Evolutionary conservation across 2,329 filamentous ascomycete species (phyloP).

Genomic region (Albophoma yamanashiensis): DNA sequence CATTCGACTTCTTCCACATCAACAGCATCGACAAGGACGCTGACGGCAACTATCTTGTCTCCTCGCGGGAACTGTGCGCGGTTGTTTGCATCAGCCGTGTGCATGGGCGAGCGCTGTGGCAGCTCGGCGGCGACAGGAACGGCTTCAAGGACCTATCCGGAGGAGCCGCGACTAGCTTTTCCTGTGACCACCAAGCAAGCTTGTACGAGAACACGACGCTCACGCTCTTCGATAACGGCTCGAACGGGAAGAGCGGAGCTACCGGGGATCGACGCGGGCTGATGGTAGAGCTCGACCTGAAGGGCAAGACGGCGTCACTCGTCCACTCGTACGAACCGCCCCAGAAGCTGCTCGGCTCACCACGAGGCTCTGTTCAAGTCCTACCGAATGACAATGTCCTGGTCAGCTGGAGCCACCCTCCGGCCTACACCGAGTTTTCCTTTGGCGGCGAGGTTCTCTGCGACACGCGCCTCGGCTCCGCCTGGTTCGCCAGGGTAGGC

Average conservation of each 20-base stretch:
- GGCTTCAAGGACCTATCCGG: constrained; percentile 21
- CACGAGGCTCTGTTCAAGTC: constrained; percentile 36
- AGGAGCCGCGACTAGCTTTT: constrained; percentile 24
- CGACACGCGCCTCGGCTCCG: constrained; percentile 35
- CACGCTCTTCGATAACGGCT: constrained; percentile 27
- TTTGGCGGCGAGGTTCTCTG: constrained; percentile 39
- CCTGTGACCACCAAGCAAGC: constrained; percentile 40
- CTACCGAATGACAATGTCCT: constrained; percentile 39
- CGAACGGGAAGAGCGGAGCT: neutral
- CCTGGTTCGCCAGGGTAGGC: constrained; percentile 20
- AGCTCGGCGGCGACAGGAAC: constrained; percentile 36
- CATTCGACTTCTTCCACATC: constrained; percentile 47
- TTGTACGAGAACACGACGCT: constrained; percentile 40
- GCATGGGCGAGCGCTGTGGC: constrained; percentile 40
- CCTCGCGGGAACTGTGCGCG: constrained; percentile 35
- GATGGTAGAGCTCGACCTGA: constrained; percentile 13
- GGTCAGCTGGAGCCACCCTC: constrained; percentile 45
- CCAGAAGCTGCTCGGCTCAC: constrained; percentile 29
- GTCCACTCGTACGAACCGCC: constrained; percentile 15
- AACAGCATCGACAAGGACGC: constrained; percentile 42
- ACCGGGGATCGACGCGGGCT: constrained; percentile 12
- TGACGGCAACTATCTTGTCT: constrained; percentile 43
- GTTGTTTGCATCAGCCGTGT: constrained; percentile 34
- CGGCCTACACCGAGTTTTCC: constrained; percentile 34
- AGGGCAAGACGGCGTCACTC: constrained; percentile 15